Evolutionary conservation across 805 yeast species (phyloP).

Genomic region (Candida succiphila): DNA sequence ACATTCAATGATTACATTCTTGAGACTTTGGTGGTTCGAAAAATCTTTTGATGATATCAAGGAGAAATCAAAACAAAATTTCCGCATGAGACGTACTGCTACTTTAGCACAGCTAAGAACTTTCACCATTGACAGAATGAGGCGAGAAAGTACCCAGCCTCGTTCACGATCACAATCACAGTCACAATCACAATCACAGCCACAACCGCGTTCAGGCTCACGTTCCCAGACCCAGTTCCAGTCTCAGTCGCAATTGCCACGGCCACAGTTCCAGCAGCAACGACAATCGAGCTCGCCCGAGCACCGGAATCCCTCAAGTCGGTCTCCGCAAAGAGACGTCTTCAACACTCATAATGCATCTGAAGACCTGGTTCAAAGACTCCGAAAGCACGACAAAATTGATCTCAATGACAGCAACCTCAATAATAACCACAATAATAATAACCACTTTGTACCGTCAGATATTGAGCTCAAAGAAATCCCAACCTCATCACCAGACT

Average conservation of each 20-base stretch:
- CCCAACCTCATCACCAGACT: too few relatives aligned
- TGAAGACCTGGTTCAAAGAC: conserved; percentile 17
- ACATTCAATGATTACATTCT: conserved; percentile 65
- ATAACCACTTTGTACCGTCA: too few relatives aligned
- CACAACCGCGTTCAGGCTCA: too few relatives aligned
- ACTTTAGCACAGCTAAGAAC: conserved; percentile 46
- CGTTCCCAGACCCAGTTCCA: too few relatives aligned
- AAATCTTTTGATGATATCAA: conserved; percentile 77
- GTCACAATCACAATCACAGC: too few relatives aligned
- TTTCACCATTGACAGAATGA: conserved; percentile 16
- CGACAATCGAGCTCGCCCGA: conserved; percentile 7
- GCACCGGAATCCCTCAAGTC: too few relatives aligned
- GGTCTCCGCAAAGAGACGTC: too few relatives aligned
- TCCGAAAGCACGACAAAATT: conserved; percentile 8
- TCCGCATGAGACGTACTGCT: conserved; percentile 72
- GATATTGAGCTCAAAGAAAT: too few relatives aligned
- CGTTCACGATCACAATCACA: too few relatives aligned
- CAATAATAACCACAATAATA: too few relatives aligned
- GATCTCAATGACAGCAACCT: too few relatives aligned
- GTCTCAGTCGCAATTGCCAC: too few relatives aligned
- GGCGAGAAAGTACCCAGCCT: conserved; percentile 5
- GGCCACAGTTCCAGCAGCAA: not conserved
- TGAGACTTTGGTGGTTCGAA: conserved; percentile 85
- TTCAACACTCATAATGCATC: conserved; percentile 21
- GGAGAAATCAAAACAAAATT: conserved; percentile 65